Base-by-base conservation (phyloP, 2,329 filamentous ascomycete genomes). In the Neofusicoccum umdonicola region DNA sequence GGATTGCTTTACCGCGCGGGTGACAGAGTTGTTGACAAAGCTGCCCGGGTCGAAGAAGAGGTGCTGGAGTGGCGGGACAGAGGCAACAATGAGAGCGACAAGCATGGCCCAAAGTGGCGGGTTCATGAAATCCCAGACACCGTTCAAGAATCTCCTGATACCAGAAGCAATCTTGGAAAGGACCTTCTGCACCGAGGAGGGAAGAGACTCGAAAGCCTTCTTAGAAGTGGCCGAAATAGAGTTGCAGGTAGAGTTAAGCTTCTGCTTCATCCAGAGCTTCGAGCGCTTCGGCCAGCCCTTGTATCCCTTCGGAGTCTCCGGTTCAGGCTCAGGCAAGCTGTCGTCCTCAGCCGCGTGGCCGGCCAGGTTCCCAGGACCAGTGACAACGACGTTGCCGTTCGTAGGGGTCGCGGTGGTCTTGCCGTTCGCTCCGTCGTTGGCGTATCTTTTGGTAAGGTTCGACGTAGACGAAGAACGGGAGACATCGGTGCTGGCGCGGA, bases 71-170 rank as follows among this genome's bases (percentile, higher is more conserved):
- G 82, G 74, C 0, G 95, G 95, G 5, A 97, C 86, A 0, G 93
- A 96, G 2, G 95, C 95, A 5, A 99, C 91, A 58, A 97, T 80
- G 51, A 98, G 89, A n/a, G 95, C 92, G 44, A 88, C 82, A 39
- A 98, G 81, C 95, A 99, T 98, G 35, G 95, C 93, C 93, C 93
- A 98, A 31, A 99, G 87, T 0, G 95, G 95, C 47, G 95, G 94
- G 78, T 98, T 98, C 94, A 99, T 98, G 77, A 97, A 97, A 54
- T 91, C 90, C 90, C 91, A 95, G 12, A 93, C 75, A 61, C 93
- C 93, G 56, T 79, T 79, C 69, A 86, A 78, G 70, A 91, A 89
- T 67, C 76, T 85, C 76, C 70, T 70, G 35, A 80, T 62, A 47
- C 76, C 78, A 37, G 72, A 76, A 50, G 76, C 79, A 17, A 80